Percentiles rank a stretch among this genome's conserved stretches.
Evolutionary conservation across 1,284 basidiomycete genomes (phyloP).

Genomic region (Leccinum colubrinum): DNA sequence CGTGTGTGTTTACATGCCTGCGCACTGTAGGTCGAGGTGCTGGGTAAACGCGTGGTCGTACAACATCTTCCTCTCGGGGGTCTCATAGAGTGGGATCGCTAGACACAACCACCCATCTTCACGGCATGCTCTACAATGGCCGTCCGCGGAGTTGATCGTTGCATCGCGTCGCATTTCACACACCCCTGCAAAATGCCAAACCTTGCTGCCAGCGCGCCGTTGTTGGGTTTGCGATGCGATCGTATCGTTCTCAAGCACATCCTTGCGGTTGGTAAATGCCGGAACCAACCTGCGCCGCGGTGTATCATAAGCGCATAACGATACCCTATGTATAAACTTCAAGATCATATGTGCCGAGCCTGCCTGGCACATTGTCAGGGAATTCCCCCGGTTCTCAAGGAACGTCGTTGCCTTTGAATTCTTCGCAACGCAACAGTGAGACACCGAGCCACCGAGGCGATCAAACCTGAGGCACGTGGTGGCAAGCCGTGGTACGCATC

Average conservation of each 20-base stretch:
- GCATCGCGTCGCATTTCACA: slow-evolving; percentile 20
- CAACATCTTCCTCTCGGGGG: slow-evolving; percentile 93
- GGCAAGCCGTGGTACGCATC: not conserved
- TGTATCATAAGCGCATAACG: not conserved
- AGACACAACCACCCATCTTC: slow-evolving; percentile 1
- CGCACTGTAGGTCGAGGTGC: slow-evolving; percentile 78
- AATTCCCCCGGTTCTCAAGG: slow-evolving; percentile 4
- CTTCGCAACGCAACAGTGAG: slow-evolving; percentile 17
- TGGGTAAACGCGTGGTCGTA: slow-evolving; percentile 94
- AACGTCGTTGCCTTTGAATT: slow-evolving; percentile 14
- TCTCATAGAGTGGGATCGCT: slow-evolving; percentile 61
- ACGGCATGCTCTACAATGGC: not conserved
- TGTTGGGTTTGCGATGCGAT: not conserved
- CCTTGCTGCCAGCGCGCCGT: not conserved
- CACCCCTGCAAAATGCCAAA: slow-evolving; percentile 4
- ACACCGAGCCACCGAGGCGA: not conserved
- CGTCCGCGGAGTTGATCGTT: slow-evolving; percentile 22
- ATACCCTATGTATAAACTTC: slow-evolving; percentile 1
- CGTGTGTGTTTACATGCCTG: not conserved
- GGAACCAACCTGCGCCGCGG: not conserved
- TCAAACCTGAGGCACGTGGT: not conserved
- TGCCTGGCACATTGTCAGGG: slow-evolving; percentile 2
- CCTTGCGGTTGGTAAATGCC: not conserved
- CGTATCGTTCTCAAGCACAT: slow-evolving; percentile 6
- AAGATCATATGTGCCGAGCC: not conserved